A percentile compares a stretch with the other conserved stretches of the same genome.
These are phyloP conservation scores for Coprinopsis sp. DNA, from an alignment of 768 basidiomycete genomes.

Conservation along the genomic window DNA sequence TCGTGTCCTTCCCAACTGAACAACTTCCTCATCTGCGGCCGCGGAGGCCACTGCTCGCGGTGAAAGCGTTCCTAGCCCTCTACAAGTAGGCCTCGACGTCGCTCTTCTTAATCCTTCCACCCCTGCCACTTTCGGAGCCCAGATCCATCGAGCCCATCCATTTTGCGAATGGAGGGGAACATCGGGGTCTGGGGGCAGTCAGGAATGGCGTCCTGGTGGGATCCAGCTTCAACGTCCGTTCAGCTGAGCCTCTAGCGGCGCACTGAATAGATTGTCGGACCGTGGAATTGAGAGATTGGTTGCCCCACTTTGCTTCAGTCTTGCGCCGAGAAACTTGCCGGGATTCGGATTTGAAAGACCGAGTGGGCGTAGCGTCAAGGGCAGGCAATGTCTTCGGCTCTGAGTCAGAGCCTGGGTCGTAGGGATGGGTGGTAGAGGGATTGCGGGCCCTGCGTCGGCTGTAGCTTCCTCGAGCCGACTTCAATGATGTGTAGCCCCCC, in stretches of 20 bases:
- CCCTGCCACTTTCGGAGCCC: conserved; percentile 66
- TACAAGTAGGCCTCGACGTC: conserved; percentile 66
- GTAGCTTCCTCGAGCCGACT: conserved; percentile 50
- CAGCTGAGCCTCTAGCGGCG: too few relatives aligned
- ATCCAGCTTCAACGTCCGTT: too few relatives aligned
- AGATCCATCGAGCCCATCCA: conserved; percentile 57
- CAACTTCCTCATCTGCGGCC: conserved; percentile 43
- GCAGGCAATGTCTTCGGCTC: too few relatives aligned
- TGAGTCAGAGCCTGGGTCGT: too few relatives aligned
- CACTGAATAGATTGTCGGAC: not conserved
- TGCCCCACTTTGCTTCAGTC: too few relatives aligned
- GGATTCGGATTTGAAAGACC: conserved; percentile 41
- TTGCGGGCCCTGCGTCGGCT: conserved; percentile 14
- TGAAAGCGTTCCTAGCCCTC: conserved; percentile 4
- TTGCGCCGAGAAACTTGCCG: not conserved
- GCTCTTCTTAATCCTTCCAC: conserved; percentile 67
- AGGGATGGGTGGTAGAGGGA: not conserved
- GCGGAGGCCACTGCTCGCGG: conserved; percentile 13
- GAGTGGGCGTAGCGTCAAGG: conserved; percentile 51
- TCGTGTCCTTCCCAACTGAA: conserved; percentile 73
- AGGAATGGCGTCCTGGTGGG: too few relatives aligned
- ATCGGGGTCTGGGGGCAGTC: conserved; percentile 18
- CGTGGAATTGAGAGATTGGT: too few relatives aligned
- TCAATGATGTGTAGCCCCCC: conserved; percentile 74
- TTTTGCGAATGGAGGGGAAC: conserved; percentile 69